phyloP scores from a whole-genome alignment of 1,284 basidiomycete species.

The Moesziomyces antarcticus region DNA sequence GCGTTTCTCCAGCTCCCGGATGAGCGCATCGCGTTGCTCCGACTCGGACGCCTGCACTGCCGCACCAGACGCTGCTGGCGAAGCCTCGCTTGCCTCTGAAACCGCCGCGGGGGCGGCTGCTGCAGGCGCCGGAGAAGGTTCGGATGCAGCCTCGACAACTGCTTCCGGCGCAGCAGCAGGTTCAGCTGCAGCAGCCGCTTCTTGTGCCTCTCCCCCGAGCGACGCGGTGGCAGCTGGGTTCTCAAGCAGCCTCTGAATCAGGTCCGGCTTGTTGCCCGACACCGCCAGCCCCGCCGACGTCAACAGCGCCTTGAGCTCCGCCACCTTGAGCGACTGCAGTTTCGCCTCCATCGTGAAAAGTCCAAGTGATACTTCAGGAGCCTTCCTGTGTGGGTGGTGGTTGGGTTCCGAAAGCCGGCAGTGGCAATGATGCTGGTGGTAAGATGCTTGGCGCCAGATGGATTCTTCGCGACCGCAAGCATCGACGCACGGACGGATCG shows the following conservation, averaged over 20 bases:
- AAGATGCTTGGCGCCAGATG: too few species aligned
- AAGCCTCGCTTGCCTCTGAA: neutral
- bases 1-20: slow-evolving; percentile 62
- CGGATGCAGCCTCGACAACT: neutral
- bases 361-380: neutral
- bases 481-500: too few species aligned
- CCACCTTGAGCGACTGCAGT: slow-evolving; percentile 58
- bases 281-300: slow-evolving; percentile 45
- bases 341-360: slow-evolving; percentile 55
- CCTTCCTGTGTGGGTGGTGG: too few species aligned
- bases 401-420: too few species aligned
- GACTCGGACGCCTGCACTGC: slow-evolving; percentile 18
- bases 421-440: neutral
- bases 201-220: slow-evolving; percentile 6
- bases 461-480: too few species aligned
- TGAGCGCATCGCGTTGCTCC: slow-evolving; percentile 39
- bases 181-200: slow-evolving; percentile 3
- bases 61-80: neutral
- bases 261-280: slow-evolving; percentile 62
- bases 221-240: slow-evolving; percentile 54
- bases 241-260: slow-evolving; percentile 61
- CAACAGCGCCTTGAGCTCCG: slow-evolving; percentile 61
- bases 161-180: slow-evolving; percentile 4
- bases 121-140: slow-evolving; percentile 7
- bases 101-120: slow-evolving; percentile 7